phyloP scores from a whole-genome alignment of 2,329 filamentous ascomycete species.

The Nemania sp. region DNA sequence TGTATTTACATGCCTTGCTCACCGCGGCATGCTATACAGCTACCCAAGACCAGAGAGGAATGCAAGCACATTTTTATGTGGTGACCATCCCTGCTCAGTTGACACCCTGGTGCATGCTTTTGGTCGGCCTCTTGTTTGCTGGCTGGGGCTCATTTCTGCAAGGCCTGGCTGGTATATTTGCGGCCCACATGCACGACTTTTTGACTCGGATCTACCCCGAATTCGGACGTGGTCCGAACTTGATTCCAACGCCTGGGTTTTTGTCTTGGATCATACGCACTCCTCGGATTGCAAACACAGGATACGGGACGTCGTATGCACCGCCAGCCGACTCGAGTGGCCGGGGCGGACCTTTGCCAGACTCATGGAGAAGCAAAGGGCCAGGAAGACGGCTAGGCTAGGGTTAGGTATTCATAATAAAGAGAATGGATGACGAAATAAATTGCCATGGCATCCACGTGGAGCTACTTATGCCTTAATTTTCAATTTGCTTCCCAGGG shows the following conservation, averaged over 20 bases:
- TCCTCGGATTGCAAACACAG: constrained; percentile 51
- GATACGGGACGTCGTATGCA: constrained; percentile 66
- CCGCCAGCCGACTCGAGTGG: constrained; percentile 37
- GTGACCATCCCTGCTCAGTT: constrained; percentile 81
- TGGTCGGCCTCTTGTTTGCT: constrained; percentile 70
- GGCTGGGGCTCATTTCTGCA: constrained; percentile 60
- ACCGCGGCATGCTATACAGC: constrained; percentile 83
- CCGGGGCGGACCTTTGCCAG: constrained; percentile 57
- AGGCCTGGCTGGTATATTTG: constrained; percentile 77
- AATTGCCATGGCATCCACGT: neutral
- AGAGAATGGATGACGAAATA: constrained; percentile 11
- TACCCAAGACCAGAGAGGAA: constrained; percentile 80
- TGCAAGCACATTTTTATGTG: constrained; percentile 77
- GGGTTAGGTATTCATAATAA: constrained; percentile 17
- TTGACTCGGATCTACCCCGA: constrained; percentile 84
- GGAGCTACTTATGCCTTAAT: too few relatives aligned
- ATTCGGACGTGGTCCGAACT: constrained; percentile 81
- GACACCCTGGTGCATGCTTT: constrained; percentile 78
- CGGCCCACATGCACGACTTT: constrained; percentile 91
- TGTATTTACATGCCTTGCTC: constrained; percentile 67
- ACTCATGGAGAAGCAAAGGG: constrained; percentile 67
- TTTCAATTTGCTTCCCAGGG: too few relatives aligned
- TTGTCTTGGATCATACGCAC: constrained; percentile 68
- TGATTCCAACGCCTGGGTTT: constrained; percentile 73
- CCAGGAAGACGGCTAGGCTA: constrained; percentile 64